These are phyloP conservation scores for Dictyostelium firmibasis DNA, from an alignment of 78 protist species.

Conservation along the genomic window DNA sequence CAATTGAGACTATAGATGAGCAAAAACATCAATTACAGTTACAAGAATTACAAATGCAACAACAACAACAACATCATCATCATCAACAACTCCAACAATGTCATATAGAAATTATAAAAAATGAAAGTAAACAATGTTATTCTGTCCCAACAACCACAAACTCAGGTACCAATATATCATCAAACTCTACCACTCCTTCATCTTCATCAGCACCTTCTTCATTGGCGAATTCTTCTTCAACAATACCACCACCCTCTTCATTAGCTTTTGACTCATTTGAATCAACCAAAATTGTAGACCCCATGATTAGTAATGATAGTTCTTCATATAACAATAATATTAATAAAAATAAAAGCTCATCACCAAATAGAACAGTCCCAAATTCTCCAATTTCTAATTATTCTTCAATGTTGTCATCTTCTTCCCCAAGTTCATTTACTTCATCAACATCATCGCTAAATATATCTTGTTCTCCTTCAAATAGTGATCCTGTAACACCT, in stretches of 20 bases:
- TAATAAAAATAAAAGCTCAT: background rate
- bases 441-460: background rate
- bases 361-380: background rate
- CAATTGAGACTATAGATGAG: background rate
- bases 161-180: background rate
- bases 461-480: background rate
- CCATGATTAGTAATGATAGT: too few relatives aligned
- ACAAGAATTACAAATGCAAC: background rate
- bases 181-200: background rate
- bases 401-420: background rate
- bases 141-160: background rate
- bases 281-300: too few relatives aligned
- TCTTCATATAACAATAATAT: too few relatives aligned
- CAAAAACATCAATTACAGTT: background rate
- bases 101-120: background rate
- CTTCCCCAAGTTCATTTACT: background rate
- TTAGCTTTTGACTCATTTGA: background rate
- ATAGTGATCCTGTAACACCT: background rate
- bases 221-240: background rate
- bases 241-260: background rate
- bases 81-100: background rate
- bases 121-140: background rate
- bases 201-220: background rate
- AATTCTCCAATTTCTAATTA: background rate
- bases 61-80: background rate